phyloP scores from a whole-genome alignment of 2,329 filamentous ascomycete species.

The Ascochyta lentis region DNA sequence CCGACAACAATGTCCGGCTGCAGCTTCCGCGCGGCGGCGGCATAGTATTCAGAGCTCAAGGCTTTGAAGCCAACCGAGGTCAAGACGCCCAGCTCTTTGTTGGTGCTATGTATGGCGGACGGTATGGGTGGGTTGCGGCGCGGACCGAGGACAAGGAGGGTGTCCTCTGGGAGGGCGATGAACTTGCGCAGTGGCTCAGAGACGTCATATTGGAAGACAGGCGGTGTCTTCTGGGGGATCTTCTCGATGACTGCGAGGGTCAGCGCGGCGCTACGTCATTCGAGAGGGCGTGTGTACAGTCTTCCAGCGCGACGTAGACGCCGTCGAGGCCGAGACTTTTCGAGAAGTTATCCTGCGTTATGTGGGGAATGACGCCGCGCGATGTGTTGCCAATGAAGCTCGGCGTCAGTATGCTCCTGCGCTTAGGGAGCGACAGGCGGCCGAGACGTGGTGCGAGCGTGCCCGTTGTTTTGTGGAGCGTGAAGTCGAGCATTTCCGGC shows the following conservation, averaged over 20 bases:
- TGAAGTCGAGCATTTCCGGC: constrained; percentile 55
- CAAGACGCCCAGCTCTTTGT: constrained; percentile 74
- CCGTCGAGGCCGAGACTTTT: constrained; percentile 71
- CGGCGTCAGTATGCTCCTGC: constrained; percentile 78
- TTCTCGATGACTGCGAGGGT: constrained; percentile 68
- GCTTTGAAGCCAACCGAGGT: constrained; percentile 86
- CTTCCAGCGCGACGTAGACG: constrained; percentile 84
- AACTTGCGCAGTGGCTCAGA: constrained; percentile 73
- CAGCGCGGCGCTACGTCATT: constrained; percentile 38
- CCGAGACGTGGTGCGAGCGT: constrained; percentile 69
- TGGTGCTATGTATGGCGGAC: constrained; percentile 72
- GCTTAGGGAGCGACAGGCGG: constrained; percentile 66
- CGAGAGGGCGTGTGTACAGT: constrained; percentile 71
- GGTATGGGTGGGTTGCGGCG: constrained; percentile 78
- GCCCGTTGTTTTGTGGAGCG: constrained; percentile 49
- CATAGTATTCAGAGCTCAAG: constrained; percentile 73
- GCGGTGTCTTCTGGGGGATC: constrained; percentile 56
- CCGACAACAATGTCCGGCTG: constrained; percentile 81
- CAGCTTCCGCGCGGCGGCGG: constrained; percentile 68
- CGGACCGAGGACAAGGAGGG: constrained; percentile 75
- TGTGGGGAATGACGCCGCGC: constrained; percentile 82
- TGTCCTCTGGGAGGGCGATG: constrained; percentile 70
- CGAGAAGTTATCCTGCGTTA: constrained; percentile 82
- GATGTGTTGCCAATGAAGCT: constrained; percentile 82
- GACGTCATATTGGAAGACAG: constrained; percentile 59